These are phyloP conservation scores for Scutellaria barbata DNA, from an alignment of 257 asterid species.

Conservation along the genomic window DNA sequence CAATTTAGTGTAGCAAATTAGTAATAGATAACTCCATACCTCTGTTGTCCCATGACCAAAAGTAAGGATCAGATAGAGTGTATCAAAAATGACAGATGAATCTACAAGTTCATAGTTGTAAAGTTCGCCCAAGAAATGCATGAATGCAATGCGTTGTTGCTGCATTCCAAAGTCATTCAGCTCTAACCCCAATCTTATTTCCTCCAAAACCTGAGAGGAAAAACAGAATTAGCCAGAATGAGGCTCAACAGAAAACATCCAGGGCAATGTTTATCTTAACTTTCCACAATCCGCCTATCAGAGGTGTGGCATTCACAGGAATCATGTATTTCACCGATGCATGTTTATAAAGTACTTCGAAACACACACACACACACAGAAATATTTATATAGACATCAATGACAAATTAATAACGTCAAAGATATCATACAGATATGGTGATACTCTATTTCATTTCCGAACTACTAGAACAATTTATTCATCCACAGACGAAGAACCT, in stretches of 20 bases:
- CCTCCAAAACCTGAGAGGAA: conserved; percentile 85
- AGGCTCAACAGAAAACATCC: conserved; percentile 19
- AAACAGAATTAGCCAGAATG: conserved; percentile 33
- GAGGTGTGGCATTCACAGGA: conserved; percentile 3
- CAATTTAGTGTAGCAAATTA: conserved; percentile 14
- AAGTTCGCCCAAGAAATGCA: conserved; percentile 96
- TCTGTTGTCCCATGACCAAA: conserved; percentile 93
- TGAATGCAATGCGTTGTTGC: conserved; percentile 86
- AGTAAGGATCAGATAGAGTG: conserved; percentile 74
- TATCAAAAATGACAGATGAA: conserved; percentile 93
- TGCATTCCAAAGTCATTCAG: conserved; percentile 93
- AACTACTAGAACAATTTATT: conserved; percentile 18
- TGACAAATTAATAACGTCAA: neutral
- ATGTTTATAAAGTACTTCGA: conserved; percentile 5
- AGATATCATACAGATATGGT: neutral
- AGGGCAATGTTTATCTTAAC: neutral
- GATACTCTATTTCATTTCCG: conserved; percentile 1
- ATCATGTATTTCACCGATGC: neutral
- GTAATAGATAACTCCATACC: conserved; percentile 51
- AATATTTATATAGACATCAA: neutral
- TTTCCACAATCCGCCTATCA: conserved; percentile 24
- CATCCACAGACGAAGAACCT: conserved; percentile 9
- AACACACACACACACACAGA: no score
- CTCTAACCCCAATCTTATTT: conserved; percentile 87
- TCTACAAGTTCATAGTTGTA: conserved; percentile 97